Base-by-base conservation (phyloP, 202 grass and related monocot species). In the Musa balbisiana region DNA sequence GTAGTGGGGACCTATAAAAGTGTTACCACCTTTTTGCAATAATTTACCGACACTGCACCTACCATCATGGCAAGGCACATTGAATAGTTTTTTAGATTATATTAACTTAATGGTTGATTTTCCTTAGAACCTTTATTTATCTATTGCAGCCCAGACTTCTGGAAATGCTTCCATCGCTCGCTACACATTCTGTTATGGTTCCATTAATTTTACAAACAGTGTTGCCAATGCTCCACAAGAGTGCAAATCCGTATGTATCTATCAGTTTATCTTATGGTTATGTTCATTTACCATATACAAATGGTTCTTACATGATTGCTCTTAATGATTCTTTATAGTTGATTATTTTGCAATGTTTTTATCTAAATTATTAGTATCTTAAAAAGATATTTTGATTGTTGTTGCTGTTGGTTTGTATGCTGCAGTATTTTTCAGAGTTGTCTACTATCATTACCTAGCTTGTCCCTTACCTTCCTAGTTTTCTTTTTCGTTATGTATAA, bases 181-280 rank as follows among this genome's bases (percentile, higher is more conserved):
- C 88, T 77, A 67, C 65, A 68, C 86, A 91, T 91, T 83, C 85
- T 79, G 89, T 91, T 71, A 83, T 98, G 83, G 86, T 93, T 79
- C 94, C 94, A 76, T 58, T 98, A 25, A 76, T 90, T 67, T 59
- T 93, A 24, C 94, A 93, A 78, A 91, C 83, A 68, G 53, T 98
- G 81, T 67, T 81, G 19, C 87, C 94, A 62, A 89, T 98, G 88
- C 91, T 98, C 83, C 88, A 85, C 26, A 86, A 71, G 52, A 85
- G 91, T 74, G 51, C 82, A 75, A 86, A 89, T 62, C 78, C 75
- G 90, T 98, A 89, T 83, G 94, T 87, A 43, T 43, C 33, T 43
- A 6, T 43, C 33, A 56, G 25, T 29, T 17, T 19, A 73, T 29
- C 21, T 73, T 75, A 5, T 59, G 58, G 5, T 60, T 60, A 75